Evolutionary conservation across 495 filamentous ascomycete genomes (phyloP).

Genomic region (Collariella sp.): DNA sequence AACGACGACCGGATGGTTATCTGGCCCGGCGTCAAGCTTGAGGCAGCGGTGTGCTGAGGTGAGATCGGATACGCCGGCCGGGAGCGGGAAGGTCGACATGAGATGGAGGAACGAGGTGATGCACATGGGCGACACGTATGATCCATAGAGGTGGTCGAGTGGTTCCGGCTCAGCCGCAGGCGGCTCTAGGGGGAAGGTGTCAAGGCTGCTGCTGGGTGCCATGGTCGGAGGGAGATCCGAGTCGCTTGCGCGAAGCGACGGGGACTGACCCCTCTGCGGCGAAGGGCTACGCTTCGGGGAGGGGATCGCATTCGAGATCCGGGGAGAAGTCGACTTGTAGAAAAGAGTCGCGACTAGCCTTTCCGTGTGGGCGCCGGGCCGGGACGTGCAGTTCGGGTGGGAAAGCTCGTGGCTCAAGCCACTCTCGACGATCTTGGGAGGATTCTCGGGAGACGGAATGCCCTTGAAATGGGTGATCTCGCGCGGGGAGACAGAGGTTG

Average conservation of each 20-base stretch:
- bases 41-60: slow-evolving; percentile 65
- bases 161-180: slow-evolving; percentile 53
- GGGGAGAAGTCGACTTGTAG: slow-evolving; percentile 47
- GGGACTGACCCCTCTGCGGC: slow-evolving; percentile 20
- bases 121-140: slow-evolving; percentile 68
- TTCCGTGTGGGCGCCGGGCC: slow-evolving; percentile 32
- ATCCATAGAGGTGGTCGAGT: slow-evolving; percentile 68
- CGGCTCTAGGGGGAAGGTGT: slow-evolving; percentile 64
- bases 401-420: slow-evolving; percentile 49
- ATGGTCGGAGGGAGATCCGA: slow-evolving; percentile 43
- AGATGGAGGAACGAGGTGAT: slow-evolving; percentile 74
- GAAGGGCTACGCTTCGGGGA: slow-evolving; percentile 25
- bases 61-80: slow-evolving; percentile 45
- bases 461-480: slow-evolving; percentile 42
- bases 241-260: slow-evolving; percentile 24
- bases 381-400: slow-evolving; percentile 47
- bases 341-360: slow-evolving; percentile 59
- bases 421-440: slow-evolving; percentile 47
- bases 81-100: slow-evolving; percentile 57
- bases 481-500: slow-evolving; percentile 27
- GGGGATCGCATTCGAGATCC: slow-evolving; percentile 23
- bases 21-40: slow-evolving; percentile 40
- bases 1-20: slow-evolving; percentile 52
- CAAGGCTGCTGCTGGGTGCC: slow-evolving; percentile 58
- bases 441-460: slow-evolving; percentile 42